Evolutionary conservation across 2,329 filamentous ascomycete species (phyloP).

Genomic region (Elsinoe australis): DNA sequence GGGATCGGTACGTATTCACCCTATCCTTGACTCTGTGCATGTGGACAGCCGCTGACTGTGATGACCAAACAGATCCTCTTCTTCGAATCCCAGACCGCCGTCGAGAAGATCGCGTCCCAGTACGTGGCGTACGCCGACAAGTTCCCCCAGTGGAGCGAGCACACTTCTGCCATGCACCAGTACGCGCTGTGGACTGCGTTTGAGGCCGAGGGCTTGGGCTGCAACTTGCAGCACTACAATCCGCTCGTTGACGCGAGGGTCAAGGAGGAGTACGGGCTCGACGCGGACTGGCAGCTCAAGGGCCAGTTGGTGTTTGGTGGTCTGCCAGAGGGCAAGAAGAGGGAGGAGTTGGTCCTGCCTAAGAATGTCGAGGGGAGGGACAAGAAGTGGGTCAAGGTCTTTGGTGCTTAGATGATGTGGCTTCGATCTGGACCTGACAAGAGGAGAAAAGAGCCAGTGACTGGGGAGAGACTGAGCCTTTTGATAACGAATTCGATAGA

Average conservation of each 20-base stretch:
- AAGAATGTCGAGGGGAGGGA: constrained; percentile 17
- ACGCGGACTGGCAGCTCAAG: constrained; percentile 65
- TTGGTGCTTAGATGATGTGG: constrained; percentile 13
- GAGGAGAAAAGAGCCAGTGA: not conserved
- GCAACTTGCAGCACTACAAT: constrained; percentile 92
- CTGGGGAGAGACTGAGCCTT: not conserved
- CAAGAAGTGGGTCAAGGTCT: constrained; percentile 20
- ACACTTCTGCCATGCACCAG: constrained; percentile 77
- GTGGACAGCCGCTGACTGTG: not conserved
- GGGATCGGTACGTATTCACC: constrained; percentile 63
- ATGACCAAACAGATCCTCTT: constrained; percentile 53
- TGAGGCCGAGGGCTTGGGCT: constrained; percentile 74
- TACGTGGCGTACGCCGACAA: constrained; percentile 69
- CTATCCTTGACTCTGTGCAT: not conserved
- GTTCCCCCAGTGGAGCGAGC: constrained; percentile 68
- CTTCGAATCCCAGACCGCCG: constrained; percentile 67
- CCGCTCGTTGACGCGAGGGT: constrained; percentile 72
- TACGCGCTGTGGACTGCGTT: constrained; percentile 73
- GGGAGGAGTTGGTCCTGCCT: constrained; percentile 5
- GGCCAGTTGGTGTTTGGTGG: constrained; percentile 71
- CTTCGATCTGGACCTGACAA: too few relatives aligned
- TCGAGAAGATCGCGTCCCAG: constrained; percentile 59
- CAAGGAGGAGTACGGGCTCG: constrained; percentile 60
- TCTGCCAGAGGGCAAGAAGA: constrained; percentile 38
- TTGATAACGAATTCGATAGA: not conserved